Evolutionary conservation across 2,329 filamentous ascomycete species (phyloP), one percentile per base, ranked within the genome.

Genomic region (Bipolaris bicolor): DNA sequence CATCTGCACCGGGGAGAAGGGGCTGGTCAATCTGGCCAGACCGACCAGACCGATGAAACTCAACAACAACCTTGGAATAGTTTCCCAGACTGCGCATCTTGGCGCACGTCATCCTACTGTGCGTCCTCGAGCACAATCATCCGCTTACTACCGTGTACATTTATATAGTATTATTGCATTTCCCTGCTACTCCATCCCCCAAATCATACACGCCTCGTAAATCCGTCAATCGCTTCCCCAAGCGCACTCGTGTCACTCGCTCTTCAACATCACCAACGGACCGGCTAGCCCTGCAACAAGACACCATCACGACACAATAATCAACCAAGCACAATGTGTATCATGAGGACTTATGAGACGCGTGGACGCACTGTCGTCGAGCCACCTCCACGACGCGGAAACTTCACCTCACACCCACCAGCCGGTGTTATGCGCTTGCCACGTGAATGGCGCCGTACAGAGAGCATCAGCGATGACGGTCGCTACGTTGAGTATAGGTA

Each of bases 361-460:
- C 63, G 61, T 55, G 62, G 63, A 18, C 63, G 61, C 47, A 60
- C 60, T 52, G 69, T 76, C 44, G 41, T 69, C 43, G 72, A 75
- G 43, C 72, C 72, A 0, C 72, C 72, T 1, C 70, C 67, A 1
- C 65, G 73, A 46, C 60, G 62, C 18, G 72, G 71, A 34, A 69
- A 69, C 55, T 74, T 63, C 58, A 73, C 70, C 1, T 69, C 73
- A 3, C 72, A 76, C 46, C 65, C 70, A 1, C 72, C 70, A 7
- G 72, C 71, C 1, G 72, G 71, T 57, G 66, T 69, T 2, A 71
- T 73, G 56, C 69, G 71, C 7, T 55, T 76, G 5, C 72, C 73
- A 31, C 68, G 71, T 26, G 69, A 69, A 45, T 75, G 72, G 63
- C 67, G 68, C 7, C 64, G 70, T 10, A 63, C 60, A 3, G 62